These are phyloP conservation scores for Echinochloa phyllopogon DNA, from an alignment of 176 grass and related monocot species.

Conservation along the genomic window DNA sequence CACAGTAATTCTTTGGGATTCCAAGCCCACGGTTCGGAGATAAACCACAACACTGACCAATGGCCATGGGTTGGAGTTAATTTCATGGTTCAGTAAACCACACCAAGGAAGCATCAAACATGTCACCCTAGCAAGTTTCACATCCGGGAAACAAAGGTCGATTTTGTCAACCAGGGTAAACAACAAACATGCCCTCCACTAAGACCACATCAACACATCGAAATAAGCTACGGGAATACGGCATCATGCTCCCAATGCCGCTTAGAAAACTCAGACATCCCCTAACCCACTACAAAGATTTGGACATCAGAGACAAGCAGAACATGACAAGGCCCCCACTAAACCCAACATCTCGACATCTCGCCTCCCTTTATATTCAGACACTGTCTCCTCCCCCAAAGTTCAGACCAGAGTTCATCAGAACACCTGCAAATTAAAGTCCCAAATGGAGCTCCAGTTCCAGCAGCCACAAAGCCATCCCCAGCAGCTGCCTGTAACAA, in stretches of 20 bases:
- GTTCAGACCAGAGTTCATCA: constrained; percentile 24
- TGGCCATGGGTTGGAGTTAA: neutral
- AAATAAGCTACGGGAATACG: constrained; percentile 29
- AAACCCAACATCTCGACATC: neutral
- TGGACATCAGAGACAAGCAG: constrained; percentile 38
- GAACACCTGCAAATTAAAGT: neutral
- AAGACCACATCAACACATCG: constrained; percentile 62
- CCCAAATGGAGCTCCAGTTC: constrained; percentile 65
- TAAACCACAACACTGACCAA: constrained; percentile 15
- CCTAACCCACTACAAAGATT: constrained; percentile 43
- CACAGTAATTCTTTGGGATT: neutral
- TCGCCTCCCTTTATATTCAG: constrained; percentile 52
- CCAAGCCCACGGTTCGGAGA: neutral
- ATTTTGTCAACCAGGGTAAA: constrained; percentile 31
- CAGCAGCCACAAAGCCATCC: constrained; percentile 46
- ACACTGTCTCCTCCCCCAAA: constrained; percentile 9
- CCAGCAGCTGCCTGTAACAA: neutral
- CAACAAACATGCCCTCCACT: constrained; percentile 61
- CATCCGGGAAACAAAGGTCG: constrained; percentile 23
- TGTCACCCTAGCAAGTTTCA: constrained; percentile 9
- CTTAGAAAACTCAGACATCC: constrained; percentile 62
- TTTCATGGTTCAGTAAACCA: constrained; percentile 12
- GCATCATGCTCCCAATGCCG: constrained; percentile 20
- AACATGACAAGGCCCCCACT: constrained; percentile 49
- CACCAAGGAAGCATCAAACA: constrained; percentile 21